Evolutionary conservation across 306 rosid species (phyloP).

Genomic region (Chamaecrista fasciculata): DNA sequence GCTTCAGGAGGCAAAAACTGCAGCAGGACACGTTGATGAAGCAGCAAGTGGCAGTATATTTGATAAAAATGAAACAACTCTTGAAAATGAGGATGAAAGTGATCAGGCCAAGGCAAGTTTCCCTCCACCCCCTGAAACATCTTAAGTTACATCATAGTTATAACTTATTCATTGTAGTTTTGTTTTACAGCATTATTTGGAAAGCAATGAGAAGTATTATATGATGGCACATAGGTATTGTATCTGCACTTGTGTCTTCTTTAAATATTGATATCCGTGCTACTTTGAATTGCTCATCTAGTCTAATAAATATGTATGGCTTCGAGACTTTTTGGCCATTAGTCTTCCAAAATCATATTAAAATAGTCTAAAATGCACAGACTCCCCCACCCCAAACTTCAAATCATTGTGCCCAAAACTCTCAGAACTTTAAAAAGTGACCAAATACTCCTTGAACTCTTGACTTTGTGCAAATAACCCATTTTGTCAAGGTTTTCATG

Average conservation of each 20-base stretch:
- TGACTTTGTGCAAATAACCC: no score
- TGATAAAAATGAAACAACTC: slow-evolving; percentile 60
- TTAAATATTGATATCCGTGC: slow-evolving; percentile 13
- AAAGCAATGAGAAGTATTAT: slow-evolving; percentile 98
- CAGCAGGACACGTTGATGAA: slow-evolving; percentile 64
- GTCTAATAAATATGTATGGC: no score
- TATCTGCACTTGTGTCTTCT: slow-evolving; percentile 28
- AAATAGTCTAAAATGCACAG: no score
- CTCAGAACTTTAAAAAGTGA: no score
- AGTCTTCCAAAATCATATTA: no score
- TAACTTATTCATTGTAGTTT: slow-evolving; percentile 33
- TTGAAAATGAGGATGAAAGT: slow-evolving; percentile 90
- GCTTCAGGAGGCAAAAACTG: slow-evolving; percentile 79
- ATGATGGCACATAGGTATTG: slow-evolving; percentile 97
- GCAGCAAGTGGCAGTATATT: slow-evolving; percentile 43
- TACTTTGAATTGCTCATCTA: slow-evolving; percentile 12
- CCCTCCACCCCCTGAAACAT: background rate
- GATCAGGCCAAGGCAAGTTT: slow-evolving; percentile 95
- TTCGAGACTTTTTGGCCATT: no score
- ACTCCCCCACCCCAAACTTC: no score
- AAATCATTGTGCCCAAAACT: no score
- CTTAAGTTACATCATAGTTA: slow-evolving; percentile 15
- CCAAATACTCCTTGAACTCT: no score
- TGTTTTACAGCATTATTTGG: slow-evolving; percentile 88
- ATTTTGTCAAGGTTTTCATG: no score